These are phyloP conservation scores for Boletales sp. DNA, from an alignment of 768 basidiomycete genomes.

Conservation along the genomic window DNA sequence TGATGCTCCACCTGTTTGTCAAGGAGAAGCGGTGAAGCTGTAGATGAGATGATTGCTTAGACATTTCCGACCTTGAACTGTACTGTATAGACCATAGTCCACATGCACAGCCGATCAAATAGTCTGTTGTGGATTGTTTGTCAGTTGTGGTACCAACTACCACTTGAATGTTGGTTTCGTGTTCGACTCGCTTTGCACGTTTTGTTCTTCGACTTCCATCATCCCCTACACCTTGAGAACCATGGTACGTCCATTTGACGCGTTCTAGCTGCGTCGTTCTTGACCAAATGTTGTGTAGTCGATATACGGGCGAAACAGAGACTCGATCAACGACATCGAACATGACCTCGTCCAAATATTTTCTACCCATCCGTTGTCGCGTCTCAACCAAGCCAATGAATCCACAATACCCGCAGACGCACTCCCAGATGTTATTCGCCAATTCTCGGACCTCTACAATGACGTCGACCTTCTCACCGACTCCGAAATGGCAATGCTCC, in stretches of 20 bases:
- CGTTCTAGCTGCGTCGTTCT: conserved; percentile 1
- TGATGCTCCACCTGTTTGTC: conserved; percentile 84
- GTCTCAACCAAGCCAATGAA: conserved; percentile 54
- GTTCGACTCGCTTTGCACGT: conserved; percentile 1
- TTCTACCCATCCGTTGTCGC: conserved; percentile 56
- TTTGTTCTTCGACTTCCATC: neutral
- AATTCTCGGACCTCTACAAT: conserved; percentile 57
- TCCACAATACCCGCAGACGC: conserved; percentile 66
- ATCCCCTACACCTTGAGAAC: conserved; percentile 6
- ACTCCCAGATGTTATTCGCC: conserved; percentile 66
- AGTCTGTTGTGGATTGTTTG: conserved; percentile 21
- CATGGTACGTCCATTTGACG: conserved; percentile 23
- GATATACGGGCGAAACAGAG: conserved; percentile 55
- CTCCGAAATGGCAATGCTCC: conserved; percentile 61
- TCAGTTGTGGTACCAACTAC: conserved; percentile 9
- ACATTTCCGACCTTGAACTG: neutral
- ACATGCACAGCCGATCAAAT: neutral
- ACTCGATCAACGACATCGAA: conserved; percentile 70
- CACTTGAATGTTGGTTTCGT: neutral
- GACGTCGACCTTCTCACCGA: conserved; percentile 61
- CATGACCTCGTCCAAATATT: conserved; percentile 67
- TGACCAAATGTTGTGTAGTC: conserved; percentile 20
- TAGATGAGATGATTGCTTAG: neutral
- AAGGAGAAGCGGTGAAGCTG: conserved; percentile 55
- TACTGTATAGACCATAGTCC: neutral